These are phyloP conservation scores for Penicillium ochrochloron DNA, from an alignment of 495 filamentous ascomycete species.

Conservation along the genomic window DNA sequence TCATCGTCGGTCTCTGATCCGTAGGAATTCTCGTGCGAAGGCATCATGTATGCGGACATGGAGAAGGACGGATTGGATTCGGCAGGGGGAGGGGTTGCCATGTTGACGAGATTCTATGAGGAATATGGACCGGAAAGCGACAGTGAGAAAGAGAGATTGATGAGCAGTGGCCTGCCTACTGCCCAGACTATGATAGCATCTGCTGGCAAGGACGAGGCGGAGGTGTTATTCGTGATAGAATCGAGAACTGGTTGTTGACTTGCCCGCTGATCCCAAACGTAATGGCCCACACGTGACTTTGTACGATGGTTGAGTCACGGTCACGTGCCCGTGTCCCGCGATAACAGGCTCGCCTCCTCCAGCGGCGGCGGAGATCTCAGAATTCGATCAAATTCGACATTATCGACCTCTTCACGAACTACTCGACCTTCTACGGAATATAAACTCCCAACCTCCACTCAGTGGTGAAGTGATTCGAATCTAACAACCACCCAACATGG, in stretches of 20 bases:
- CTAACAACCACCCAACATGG: conserved; percentile 36
- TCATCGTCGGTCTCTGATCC: conserved; percentile 63
- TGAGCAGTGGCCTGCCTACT: conserved; percentile 51
- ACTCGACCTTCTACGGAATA: conserved; percentile 1
- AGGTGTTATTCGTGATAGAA: neutral
- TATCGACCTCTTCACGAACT: conserved; percentile 18
- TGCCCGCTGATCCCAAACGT: conserved; percentile 18
- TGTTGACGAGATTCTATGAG: conserved; percentile 26
- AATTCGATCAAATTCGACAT: conserved; percentile 31
- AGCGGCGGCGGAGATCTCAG: conserved; percentile 26
- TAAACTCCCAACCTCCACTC: conserved; percentile 1
- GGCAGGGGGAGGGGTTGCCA: conserved; percentile 37
- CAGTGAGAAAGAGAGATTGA: conserved; percentile 13
- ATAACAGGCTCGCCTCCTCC: conserved; percentile 45
- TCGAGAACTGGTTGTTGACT: conserved; percentile 8
- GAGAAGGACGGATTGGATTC: conserved; percentile 49
- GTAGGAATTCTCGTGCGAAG: conserved; percentile 44
- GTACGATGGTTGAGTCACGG: conserved; percentile 28
- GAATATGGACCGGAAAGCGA: conserved; percentile 17
- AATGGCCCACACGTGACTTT: conserved; percentile 21
- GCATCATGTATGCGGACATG: conserved; percentile 48
- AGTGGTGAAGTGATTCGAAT: conserved; percentile 28
- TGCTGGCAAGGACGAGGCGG: conserved; percentile 14
- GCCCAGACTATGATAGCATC: conserved; percentile 33
- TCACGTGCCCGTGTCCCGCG: conserved; percentile 39